Evolutionary conservation across 306 rosid species (phyloP).

Genomic region (Chamaecrista fasciculata): DNA sequence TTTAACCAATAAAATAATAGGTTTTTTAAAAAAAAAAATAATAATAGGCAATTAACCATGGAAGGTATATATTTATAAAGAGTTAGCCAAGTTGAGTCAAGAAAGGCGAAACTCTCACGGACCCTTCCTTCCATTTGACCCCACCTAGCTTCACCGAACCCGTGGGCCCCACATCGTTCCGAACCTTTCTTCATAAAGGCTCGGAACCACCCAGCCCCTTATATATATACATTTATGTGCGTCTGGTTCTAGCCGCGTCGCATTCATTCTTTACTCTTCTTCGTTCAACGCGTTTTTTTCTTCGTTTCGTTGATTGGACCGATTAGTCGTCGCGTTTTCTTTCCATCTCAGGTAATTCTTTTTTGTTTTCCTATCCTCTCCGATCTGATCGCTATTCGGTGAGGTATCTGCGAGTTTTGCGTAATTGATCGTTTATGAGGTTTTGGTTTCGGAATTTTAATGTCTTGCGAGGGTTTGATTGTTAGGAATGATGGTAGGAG

Average conservation of each 20-base stretch:
- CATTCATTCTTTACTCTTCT: neutral
- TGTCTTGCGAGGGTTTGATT: neutral
- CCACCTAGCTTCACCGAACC: neutral
- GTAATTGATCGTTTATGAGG: neutral
- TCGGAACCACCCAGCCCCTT: neutral
- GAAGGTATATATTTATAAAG: neutral
- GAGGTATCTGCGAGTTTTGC: neutral
- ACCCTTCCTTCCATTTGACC: neutral
- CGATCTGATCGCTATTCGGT: neutral
- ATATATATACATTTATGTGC: neutral
- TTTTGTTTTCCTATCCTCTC: neutral
- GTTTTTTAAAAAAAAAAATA: neutral
- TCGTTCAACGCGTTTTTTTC: neutral
- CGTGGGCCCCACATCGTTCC: neutral
- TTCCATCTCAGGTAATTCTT: neutral
- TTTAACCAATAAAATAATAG: no score
- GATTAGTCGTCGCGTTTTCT: neutral
- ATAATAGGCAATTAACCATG: neutral
- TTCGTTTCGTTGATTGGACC: neutral
- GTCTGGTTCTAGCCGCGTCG: neutral
- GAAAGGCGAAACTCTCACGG: neutral
- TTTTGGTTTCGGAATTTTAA: neutral
- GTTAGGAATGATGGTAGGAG: neutral
- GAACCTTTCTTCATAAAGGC: neutral
- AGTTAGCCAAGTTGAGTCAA: neutral